Evolutionary conservation across 257 asterid species (phyloP).

Genomic region (Solanum infundibuliforme): DNA sequence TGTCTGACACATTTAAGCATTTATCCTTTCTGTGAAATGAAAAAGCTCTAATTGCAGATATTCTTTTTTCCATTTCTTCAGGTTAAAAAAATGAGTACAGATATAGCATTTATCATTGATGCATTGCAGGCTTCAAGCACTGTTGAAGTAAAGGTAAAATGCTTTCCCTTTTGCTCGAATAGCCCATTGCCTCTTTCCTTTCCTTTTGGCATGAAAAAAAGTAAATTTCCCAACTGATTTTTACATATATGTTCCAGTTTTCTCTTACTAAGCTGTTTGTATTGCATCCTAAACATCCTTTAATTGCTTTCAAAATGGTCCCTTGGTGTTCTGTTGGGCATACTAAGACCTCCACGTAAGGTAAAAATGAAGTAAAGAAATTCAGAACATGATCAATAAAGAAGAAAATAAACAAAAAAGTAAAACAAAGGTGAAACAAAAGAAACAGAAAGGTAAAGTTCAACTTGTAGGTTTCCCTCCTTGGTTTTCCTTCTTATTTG

Average conservation of each 20-base stretch:
- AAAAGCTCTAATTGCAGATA: neutral
- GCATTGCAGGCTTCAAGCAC: constrained; percentile 71
- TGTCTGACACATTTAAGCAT: neutral
- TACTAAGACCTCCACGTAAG: neutral
- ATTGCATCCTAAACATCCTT: neutral
- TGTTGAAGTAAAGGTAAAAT: constrained; percentile 73
- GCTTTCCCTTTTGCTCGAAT: constrained; percentile 2
- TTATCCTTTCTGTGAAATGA: neutral
- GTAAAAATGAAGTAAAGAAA: neutral
- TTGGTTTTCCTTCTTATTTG: neutral
- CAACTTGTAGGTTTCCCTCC: neutral
- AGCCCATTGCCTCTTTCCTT: neutral
- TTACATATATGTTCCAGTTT: neutral
- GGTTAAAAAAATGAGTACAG: constrained; percentile 66
- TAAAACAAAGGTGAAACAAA: neutral
- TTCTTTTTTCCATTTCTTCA: constrained; percentile 21
- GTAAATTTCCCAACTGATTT: neutral
- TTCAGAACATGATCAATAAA: neutral
- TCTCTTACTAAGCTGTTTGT: neutral
- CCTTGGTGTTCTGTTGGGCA: neutral
- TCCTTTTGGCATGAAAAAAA: neutral
- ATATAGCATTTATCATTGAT: constrained; percentile 58
- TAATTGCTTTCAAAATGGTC: neutral
- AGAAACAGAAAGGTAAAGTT: neutral
- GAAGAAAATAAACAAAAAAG: neutral